Base-by-base conservation (phyloP, 1,284 basidiomycete species). In the Grifola frondosa region DNA sequence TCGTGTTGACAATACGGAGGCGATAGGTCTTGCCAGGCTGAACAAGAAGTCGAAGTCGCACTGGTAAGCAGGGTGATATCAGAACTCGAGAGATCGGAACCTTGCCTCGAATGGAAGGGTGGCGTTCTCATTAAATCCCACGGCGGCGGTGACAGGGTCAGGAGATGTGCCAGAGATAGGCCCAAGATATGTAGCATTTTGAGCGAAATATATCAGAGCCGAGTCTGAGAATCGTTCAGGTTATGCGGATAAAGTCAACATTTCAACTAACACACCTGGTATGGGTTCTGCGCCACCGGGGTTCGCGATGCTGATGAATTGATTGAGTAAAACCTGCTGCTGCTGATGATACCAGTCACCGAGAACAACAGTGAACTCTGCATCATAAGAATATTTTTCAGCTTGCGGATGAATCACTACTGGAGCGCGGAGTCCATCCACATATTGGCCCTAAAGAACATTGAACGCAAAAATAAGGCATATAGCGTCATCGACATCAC, bases 241-340 rank as follows among this genome's bases (percentile, higher is more conserved):
- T 40, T 5, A 48, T 30, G 24, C 35, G 19, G 28, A 8, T 16
- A 19, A 9, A 29, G 30, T 2, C 17, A 37, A 20, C 25, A 32
- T 5, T 20, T 42, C n/a, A n/a, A n/a, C n/a, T n/a, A 41, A 52
- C 71, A 42, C 49, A 84, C 88, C 73, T 21, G 92, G 93, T 12
- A 96, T 76, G 29, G 93, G 92, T 63, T 97, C 93, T 0, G 85
- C 85, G 32, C 94, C 94, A 19, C 79, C 79, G 1, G 91, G 91
- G 62, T 94, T 88, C 12, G 73, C 64, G 36, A 80, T 80, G 63
- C 67, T 87, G 63, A 97, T 70, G 67, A 96, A 98, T 30, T 80
- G 65, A 36, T 81, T 67, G 29, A 88, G 48, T 32, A 94, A 74
- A 5, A 68, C 70, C 1, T 68, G 41, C 54, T 93, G 88, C 63